A percentile compares a stretch with the other conserved stretches of the same genome.
Evolutionary conservation across 345 rosid species (phyloP).

Genomic region (Moringa oleifera): DNA sequence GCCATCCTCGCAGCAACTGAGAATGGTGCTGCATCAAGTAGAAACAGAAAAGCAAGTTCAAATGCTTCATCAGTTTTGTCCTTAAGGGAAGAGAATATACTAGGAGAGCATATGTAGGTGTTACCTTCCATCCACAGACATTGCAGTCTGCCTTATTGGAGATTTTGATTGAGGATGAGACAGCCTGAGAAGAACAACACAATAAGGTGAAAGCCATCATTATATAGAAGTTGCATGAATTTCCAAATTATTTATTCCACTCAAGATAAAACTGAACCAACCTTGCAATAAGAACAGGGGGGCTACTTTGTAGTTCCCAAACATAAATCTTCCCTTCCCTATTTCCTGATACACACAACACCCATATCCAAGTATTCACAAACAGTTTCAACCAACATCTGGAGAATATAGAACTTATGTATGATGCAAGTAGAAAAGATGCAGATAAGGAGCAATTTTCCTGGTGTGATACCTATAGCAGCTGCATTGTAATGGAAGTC

Average conservation of each 20-base stretch:
- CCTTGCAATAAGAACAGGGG: conserved; percentile 91
- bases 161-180: conserved; percentile 72
- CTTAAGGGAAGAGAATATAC: conserved; percentile 5
- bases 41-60: neutral
- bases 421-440: neutral
- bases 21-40: conserved; percentile 67
- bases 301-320: conserved; percentile 91
- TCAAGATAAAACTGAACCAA: conserved; percentile 17
- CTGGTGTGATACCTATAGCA: conserved; percentile 60
- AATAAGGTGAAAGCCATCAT: neutral
- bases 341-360: conserved; percentile 52
- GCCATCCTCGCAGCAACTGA: conserved; percentile 91
- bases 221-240: neutral
- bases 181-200: conserved; percentile 46
- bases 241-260: neutral
- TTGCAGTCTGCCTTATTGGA: conserved; percentile 89
- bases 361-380: neutral
- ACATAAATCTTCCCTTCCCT: conserved; percentile 92
- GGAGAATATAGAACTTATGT: neutral
- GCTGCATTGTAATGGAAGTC: conserved; percentile 70
- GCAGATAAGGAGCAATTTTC: neutral
- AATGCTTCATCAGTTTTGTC: conserved; percentile 1
- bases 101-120: neutral
- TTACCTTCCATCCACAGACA: conserved; percentile 91
- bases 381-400: too few species aligned